Base-by-base conservation (phyloP, 1,139 yeast species). In the Blastobotrys indianensis region DNA sequence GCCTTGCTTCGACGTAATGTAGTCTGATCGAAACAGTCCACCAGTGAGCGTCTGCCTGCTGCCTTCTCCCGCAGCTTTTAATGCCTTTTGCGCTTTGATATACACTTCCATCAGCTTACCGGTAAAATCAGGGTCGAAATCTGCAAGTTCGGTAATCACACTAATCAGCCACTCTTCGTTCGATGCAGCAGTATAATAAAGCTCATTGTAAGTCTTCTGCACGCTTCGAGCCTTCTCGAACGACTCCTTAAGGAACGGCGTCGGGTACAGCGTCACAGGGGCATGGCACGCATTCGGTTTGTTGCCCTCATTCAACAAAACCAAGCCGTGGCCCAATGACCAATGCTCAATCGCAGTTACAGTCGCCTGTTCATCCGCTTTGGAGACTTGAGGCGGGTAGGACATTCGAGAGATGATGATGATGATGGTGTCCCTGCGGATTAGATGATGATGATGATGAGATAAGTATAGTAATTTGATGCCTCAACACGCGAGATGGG, bases 21-120 rank as follows among this genome's bases (percentile, higher is more conserved):
- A 92, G 60, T 92, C 98, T 0, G 94, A 84, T 63, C 99, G 76
- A 64, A 90, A 90, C 20, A 92, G 66, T 0, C 97, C 97, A 44
- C 90, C 72, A 0, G 90, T 77, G 39, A 86, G 69, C 1, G 80
- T 77, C 63, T 92, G 97, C 2, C 75, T 73, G 25, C 25, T 20
- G 7, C 6, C 25, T 25, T 78, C 72, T 1, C 81, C 82, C 12
- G 60, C 63, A 6, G 51, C 41, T 41, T 38, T 31, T 29, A 38
- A 39, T 16, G 51, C 53, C 43, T 42, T 41, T 30, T 39, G 35
- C 15, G 54, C 55, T 17, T 51, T 45, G 25, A 57, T 47, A 46
- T 62, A 57, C 32, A 60, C 51, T 56, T 84, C 79, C 28, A 82
- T 68, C 42, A 92, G 69, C 61, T 74, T 82, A 0, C 94, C 94